Evolutionary conservation across 1,284 basidiomycete genomes (phyloP).

Genomic region (Fistulina hepatica): DNA sequence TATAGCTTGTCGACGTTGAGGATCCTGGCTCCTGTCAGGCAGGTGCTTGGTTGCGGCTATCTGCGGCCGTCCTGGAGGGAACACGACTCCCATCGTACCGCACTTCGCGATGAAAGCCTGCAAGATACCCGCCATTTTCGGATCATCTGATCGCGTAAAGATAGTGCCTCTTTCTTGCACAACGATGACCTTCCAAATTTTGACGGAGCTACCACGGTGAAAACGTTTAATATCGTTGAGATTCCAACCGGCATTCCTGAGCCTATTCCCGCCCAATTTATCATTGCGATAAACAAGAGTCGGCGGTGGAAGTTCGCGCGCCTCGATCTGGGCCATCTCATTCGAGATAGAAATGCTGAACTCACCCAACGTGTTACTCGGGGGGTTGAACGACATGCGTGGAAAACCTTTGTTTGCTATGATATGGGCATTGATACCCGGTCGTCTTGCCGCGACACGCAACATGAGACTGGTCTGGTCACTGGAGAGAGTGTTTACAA

Average conservation of each 20-base stretch:
- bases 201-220: conserved; percentile 36
- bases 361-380: conserved; percentile 24
- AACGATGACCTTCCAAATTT: conserved; percentile 49
- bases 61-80: conserved; percentile 27
- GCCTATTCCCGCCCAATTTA: conserved; percentile 26
- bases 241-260: conserved; percentile 62
- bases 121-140: conserved; percentile 18
- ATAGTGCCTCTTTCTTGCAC: conserved; percentile 25
- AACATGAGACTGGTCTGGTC: conserved; percentile 57
- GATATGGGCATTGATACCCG: conserved; percentile 41
- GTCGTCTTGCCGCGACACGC: conserved; percentile 46
- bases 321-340: conserved; percentile 52
- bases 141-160: too few species aligned
- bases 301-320: conserved; percentile 49
- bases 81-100: conserved; percentile 39
- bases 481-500: conserved; percentile 39
- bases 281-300: conserved; percentile 35
- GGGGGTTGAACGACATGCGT: conserved; percentile 37
- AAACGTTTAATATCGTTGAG: conserved; percentile 58
- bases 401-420: conserved; percentile 49
- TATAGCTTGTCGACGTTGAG: conserved; percentile 10
- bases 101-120: conserved; percentile 43
- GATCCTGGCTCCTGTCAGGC: conserved; percentile 12
- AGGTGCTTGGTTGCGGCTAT: conserved; percentile 25
- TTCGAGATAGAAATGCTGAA: conserved; percentile 46